Percentiles rank a stretch among this genome's conserved stretches.
These are phyloP conservation scores for Magnusiomyces suaveolens DNA, from an alignment of 1,139 yeast species.

Conservation along the genomic window DNA sequence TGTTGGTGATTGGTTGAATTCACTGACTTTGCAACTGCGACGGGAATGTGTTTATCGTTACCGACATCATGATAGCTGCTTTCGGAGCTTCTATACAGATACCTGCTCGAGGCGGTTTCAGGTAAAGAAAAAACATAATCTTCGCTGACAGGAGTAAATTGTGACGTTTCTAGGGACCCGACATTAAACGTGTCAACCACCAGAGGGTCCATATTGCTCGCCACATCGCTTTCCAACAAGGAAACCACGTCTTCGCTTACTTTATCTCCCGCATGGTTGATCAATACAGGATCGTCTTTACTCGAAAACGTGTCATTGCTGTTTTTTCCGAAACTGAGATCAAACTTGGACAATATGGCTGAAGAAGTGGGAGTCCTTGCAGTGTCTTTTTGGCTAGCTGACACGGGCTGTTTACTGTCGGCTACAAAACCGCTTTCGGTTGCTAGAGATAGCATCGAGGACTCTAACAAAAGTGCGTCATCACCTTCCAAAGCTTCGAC, in stretches of 20 bases:
- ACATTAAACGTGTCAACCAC: no score
- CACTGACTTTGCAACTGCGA: no score
- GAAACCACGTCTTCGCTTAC: no score
- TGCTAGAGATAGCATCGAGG: background rate
- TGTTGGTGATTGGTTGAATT: no score
- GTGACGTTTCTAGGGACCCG: no score
- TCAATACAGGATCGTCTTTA: background rate
- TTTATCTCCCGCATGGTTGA: background rate
- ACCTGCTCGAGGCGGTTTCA: background rate
- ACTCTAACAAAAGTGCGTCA: background rate
- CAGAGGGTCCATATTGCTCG: no score
- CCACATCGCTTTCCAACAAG: no score
- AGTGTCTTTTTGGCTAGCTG: background rate
- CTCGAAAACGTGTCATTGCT: background rate
- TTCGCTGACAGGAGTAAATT: no score
- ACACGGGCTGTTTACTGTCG: background rate
- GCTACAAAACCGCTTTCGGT: background rate
- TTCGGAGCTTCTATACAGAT: background rate
- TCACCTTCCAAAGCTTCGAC: background rate
- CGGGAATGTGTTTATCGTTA: no score
- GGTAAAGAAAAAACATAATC: no score
- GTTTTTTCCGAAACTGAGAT: background rate
- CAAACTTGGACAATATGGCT: background rate
- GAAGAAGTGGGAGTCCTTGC: background rate
- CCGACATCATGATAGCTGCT: constrained; percentile 4